A percentile compares a stretch with the other conserved stretches of the same genome.
These are phyloP conservation scores for Centella asiatica DNA, from an alignment of 129 eudicot species.

Conservation along the genomic window DNA sequence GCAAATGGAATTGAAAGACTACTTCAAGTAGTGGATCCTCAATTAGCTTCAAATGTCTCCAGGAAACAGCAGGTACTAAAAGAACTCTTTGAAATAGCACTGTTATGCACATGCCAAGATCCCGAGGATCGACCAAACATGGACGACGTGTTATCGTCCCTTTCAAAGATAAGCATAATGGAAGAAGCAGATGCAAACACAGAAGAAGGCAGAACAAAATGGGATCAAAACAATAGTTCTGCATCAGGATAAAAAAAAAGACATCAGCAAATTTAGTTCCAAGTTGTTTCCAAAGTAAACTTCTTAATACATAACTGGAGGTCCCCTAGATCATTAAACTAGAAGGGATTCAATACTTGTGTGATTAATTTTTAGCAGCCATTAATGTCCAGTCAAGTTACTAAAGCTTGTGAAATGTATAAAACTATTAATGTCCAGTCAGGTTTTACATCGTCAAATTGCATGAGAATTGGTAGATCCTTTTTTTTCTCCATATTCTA, in stretches of 20 bases:
- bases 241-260: no score
- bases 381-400: no score
- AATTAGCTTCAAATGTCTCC: constrained; percentile 32
- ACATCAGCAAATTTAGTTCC: background rate
- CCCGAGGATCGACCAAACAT: constrained; percentile 78
- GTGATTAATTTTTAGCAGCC: no score
- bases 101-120: constrained; percentile 49
- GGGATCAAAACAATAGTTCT: background rate
- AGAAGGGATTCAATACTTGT: no score
- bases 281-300: background rate
- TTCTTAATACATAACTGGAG: background rate
- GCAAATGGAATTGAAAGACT: constrained; percentile 30
- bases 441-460: no score
- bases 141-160: constrained; percentile 52
- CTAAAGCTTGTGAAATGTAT: no score
- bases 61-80: constrained; percentile 35
- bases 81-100: constrained; percentile 59
- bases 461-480: no score
- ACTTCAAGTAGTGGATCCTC: constrained; percentile 46
- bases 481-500: no score
- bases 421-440: no score
- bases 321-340: background rate
- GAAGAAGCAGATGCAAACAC: background rate
- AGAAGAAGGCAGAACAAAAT: background rate
- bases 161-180: constrained; percentile 45